Percentiles rank a stretch among this genome's conserved stretches.
These are phyloP conservation scores for Boletus bicolor DNA, from an alignment of 768 basidiomycete species.

Conservation along the genomic window DNA sequence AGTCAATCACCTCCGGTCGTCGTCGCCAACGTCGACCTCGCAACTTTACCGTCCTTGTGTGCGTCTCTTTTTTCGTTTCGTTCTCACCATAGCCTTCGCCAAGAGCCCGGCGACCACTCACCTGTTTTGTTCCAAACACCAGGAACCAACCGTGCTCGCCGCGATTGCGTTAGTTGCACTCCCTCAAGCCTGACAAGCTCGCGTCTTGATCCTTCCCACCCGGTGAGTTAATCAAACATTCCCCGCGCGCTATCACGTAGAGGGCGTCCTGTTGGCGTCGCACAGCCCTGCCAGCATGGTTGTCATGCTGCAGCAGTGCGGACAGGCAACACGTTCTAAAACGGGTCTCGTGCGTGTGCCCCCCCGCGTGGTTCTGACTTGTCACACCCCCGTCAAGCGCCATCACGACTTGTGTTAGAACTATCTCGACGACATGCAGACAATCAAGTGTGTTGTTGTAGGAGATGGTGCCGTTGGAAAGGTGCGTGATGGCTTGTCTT, in stretches of 20 bases:
- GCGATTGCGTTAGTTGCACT: conserved; percentile 26
- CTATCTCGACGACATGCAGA: conserved; percentile 64
- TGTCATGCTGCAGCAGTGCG: conserved; percentile 29
- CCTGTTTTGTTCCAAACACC: conserved; percentile 14
- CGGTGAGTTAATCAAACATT: conserved; percentile 20
- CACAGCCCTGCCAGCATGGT: conserved; percentile 29
- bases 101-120: conserved; percentile 17
- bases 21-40: conserved; percentile 29
- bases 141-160: conserved; percentile 27
- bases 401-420: conserved; percentile 16
- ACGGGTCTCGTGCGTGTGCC: conserved; percentile 23
- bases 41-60: conserved; percentile 16
- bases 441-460: conserved; percentile 96
- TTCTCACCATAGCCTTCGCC: neutral
- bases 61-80: conserved; percentile 9
- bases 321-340: conserved; percentile 18
- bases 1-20: conserved; percentile 28
- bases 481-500: conserved; percentile 47
- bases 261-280: conserved; percentile 10
- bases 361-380: conserved; percentile 20
- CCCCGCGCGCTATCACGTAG: conserved; percentile 4
- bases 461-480: conserved; percentile 98
- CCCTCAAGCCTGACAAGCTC: conserved; percentile 20
- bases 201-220: conserved; percentile 17
- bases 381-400: conserved; percentile 8